phyloP scores from a whole-genome alignment of 1,284 basidiomycete species.

The Cutaneotrichosporon arboriforme region DNA sequence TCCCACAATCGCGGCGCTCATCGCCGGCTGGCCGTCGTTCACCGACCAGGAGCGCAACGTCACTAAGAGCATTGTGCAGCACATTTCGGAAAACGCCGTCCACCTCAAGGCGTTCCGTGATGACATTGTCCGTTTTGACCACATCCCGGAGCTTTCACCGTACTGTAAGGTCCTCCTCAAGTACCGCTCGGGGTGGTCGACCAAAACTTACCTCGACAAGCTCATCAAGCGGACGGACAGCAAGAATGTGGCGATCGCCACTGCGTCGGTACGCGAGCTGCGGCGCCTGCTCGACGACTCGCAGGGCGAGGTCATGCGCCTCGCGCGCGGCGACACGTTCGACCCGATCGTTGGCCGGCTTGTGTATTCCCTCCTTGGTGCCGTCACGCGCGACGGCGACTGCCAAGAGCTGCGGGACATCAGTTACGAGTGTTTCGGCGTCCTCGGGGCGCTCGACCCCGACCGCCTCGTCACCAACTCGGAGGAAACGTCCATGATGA shows the following conservation, averaged over 20 bases:
- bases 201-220: constrained; percentile 58
- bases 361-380: constrained; percentile 63
- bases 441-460: constrained; percentile 92
- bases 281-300: constrained; percentile 58
- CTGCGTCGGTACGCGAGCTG: constrained; percentile 73
- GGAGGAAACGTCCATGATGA: constrained; percentile 62
- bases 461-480: constrained; percentile 61
- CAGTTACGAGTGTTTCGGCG: constrained; percentile 85
- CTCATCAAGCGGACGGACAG: constrained; percentile 70
- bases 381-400: constrained; percentile 68
- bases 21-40: constrained; percentile 69
- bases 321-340: constrained; percentile 80
- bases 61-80: constrained; percentile 63
- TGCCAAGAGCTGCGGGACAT: constrained; percentile 60
- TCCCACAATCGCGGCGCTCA: constrained; percentile 78
- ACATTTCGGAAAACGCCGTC: constrained; percentile 62
- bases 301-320: constrained; percentile 55
- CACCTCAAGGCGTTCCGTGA: constrained; percentile 56
- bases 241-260: constrained; percentile 75
- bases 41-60: constrained; percentile 54
- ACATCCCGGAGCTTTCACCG: constrained; percentile 61
- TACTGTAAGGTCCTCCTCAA: constrained; percentile 53
- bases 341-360: constrained; percentile 69
- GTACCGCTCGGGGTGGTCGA: constrained; percentile 55
- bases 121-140: constrained; percentile 71